A percentile compares a stretch with the other conserved stretches of the same genome.
These are phyloP conservation scores for Amyloporia xantha DNA, from an alignment of 768 basidiomycete genomes.

Conservation along the genomic window DNA sequence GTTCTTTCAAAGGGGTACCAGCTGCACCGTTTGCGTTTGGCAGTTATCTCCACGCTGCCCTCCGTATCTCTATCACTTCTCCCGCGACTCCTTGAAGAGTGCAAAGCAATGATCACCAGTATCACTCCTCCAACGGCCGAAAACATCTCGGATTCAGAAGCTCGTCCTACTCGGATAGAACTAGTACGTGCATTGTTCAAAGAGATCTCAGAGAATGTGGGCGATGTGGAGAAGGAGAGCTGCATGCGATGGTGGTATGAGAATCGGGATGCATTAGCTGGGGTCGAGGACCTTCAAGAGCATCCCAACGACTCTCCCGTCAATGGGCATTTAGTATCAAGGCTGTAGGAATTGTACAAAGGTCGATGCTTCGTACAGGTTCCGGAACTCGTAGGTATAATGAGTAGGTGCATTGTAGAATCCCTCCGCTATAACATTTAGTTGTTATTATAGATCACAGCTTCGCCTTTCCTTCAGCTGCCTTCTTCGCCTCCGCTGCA, in stretches of 20 bases:
- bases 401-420: background rate
- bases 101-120: slow-evolving; percentile 17
- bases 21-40: slow-evolving; percentile 52
- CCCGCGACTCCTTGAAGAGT: slow-evolving; percentile 45
- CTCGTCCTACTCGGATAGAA: slow-evolving; percentile 27
- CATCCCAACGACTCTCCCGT: background rate
- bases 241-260: slow-evolving; percentile 72
- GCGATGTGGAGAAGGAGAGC: slow-evolving; percentile 62
- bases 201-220: slow-evolving; percentile 58
- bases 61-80: slow-evolving; percentile 55
- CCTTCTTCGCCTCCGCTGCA: slow-evolving; percentile 30
- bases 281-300: background rate
- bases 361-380: too few relatives aligned
- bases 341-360: too few relatives aligned
- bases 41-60: slow-evolving; percentile 59
- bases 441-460: slow-evolving; percentile 17
- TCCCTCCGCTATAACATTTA: background rate
- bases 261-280: slow-evolving; percentile 18
- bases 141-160: background rate
- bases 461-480: slow-evolving; percentile 27
- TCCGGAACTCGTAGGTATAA: too few relatives aligned
- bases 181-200: slow-evolving; percentile 52
- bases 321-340: too few relatives aligned
- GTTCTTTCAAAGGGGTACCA: slow-evolving; percentile 12
- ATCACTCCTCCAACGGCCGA: background rate